phyloP scores from a whole-genome alignment of 768 basidiomycete species.

The Megacollybia marginata region DNA sequence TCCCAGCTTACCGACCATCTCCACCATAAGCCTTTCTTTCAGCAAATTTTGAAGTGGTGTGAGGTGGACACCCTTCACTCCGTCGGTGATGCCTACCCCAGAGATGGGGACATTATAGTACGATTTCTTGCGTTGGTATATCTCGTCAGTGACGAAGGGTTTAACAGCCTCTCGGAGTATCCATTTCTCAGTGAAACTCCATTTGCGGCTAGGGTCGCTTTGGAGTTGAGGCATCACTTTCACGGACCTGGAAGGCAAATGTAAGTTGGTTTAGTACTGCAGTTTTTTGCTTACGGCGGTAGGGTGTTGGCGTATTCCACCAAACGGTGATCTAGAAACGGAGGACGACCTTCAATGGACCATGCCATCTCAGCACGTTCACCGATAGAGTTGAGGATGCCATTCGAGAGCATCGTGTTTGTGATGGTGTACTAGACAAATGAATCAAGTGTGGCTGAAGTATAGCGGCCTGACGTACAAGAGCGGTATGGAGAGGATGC shows the following conservation, averaged over 20 bases:
- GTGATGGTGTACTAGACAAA: constrained; percentile 1
- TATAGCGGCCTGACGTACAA: background rate
- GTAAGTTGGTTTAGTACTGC: background rate
- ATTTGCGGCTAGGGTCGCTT: background rate
- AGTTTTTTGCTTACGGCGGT: constrained; percentile 2
- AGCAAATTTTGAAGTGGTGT: background rate
- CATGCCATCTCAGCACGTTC: constrained; percentile 6
- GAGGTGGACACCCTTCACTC: background rate
- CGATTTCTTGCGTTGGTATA: constrained; percentile 5
- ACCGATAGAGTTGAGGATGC: constrained; percentile 4
- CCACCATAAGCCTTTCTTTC: constrained; percentile 1
- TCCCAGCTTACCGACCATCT: background rate
- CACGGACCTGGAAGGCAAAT: too few species aligned
- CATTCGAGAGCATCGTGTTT: constrained; percentile 2
- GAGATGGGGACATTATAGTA: background rate
- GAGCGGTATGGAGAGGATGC: constrained; percentile 7
- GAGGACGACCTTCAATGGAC: constrained; percentile 5
- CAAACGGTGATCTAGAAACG: constrained; percentile 7
- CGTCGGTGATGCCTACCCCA: background rate
- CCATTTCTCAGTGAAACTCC: constrained; percentile 10
- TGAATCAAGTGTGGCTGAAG: background rate
- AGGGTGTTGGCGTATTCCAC: constrained; percentile 8
- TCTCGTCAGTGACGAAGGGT: constrained; percentile 11
- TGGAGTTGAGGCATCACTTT: constrained; percentile 2
- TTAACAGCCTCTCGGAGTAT: constrained; percentile 10